These are phyloP conservation scores for Podospora bellae-mahoneyi DNA, from an alignment of 495 filamentous ascomycete species.

Conservation along the genomic window DNA sequence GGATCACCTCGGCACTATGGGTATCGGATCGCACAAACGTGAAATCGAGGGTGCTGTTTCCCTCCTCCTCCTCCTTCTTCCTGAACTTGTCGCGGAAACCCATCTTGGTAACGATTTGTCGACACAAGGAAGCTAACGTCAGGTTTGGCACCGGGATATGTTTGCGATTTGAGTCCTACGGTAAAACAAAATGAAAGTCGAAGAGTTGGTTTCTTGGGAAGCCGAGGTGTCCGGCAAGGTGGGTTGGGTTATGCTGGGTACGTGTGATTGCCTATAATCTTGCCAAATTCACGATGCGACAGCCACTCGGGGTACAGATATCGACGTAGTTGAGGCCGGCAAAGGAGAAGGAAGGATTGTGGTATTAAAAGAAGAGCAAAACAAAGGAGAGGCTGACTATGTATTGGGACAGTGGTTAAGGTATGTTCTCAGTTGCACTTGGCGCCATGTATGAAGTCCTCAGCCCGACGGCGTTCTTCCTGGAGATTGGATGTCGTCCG, in stretches of 20 bases:
- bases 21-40: conserved; percentile 84
- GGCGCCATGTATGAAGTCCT: conserved; percentile 1
- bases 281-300: conserved; percentile 2
- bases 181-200: background rate
- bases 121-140: background rate
- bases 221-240: background rate
- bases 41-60: conserved; percentile 59
- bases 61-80: conserved; percentile 58
- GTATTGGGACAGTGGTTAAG: background rate
- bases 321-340: background rate
- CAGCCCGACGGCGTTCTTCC: conserved; percentile 6
- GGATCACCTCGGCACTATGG: conserved; percentile 69
- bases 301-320: background rate
- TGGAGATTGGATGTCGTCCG: conserved; percentile 4
- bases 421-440: background rate
- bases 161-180: background rate
- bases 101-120: conserved; percentile 44
- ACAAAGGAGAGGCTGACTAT: conserved; percentile 1
- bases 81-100: conserved; percentile 69
- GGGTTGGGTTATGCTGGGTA: background rate
- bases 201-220: background rate
- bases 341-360: background rate
- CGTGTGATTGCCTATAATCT: background rate
- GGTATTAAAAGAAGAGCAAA: conserved; percentile 4
- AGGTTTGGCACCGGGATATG: background rate